phyloP scores from a whole-genome alignment of 345 rosid species.

The Euclidium syriacum region DNA sequence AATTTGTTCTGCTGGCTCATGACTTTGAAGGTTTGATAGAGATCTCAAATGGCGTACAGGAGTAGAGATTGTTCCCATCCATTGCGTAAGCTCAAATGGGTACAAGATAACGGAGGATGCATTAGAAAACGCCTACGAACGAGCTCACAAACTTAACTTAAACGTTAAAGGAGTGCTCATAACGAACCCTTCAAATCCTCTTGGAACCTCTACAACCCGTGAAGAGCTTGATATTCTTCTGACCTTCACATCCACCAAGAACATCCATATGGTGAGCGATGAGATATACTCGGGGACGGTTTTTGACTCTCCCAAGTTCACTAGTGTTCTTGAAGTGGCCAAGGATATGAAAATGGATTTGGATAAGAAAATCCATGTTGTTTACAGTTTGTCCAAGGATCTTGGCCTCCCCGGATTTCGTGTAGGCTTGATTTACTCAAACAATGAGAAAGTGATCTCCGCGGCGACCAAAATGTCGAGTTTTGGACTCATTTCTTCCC shows the following conservation, averaged over 20 bases:
- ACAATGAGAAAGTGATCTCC: constrained; percentile 50
- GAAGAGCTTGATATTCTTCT: constrained; percentile 53
- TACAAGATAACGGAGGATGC: constrained; percentile 51
- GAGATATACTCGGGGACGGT: constrained; percentile 81
- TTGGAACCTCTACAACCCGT: constrained; percentile 65
- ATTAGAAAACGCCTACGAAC: constrained; percentile 58
- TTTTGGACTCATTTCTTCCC: constrained; percentile 82
- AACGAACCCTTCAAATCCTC: constrained; percentile 89
- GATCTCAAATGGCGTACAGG: constrained; percentile 81
- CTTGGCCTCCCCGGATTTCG: constrained; percentile 90
- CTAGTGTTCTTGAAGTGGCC: constrained; percentile 54
- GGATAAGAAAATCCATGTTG: constrained; percentile 52
- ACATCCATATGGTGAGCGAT: constrained; percentile 66
- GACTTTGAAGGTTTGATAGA: constrained; percentile 56
- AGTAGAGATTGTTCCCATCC: constrained; percentile 59
- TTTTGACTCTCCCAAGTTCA: constrained; percentile 50
- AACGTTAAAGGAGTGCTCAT: constrained; percentile 66
- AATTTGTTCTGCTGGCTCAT: neutral
- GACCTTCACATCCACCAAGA: constrained; percentile 39
- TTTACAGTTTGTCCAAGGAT: constrained; percentile 82
- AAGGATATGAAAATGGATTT: constrained; percentile 31
- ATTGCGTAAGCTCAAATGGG: constrained; percentile 47
- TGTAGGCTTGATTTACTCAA: constrained; percentile 73
- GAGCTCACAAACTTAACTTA: constrained; percentile 44
- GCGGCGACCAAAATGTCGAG: constrained; percentile 91